phyloP scores from a whole-genome alignment of 2,329 filamentous ascomycete genomes.

The Triangularia setosa region DNA sequence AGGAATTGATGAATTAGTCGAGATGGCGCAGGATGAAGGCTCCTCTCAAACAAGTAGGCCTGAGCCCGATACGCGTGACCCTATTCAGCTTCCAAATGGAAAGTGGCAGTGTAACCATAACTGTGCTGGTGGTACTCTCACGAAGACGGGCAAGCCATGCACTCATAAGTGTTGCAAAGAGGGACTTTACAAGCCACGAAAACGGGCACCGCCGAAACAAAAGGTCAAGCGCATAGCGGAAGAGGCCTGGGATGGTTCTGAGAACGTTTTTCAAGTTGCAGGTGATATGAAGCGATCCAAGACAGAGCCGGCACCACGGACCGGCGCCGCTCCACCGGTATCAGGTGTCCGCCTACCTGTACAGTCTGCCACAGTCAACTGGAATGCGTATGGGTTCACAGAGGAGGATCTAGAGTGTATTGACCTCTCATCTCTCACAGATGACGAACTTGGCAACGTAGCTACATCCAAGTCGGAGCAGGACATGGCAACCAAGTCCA shows the following conservation, averaged over 20 bases:
- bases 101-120: constrained; percentile 71
- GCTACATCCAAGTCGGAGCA: background rate
- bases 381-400: background rate
- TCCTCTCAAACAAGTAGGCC: constrained; percentile 4
- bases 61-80: constrained; percentile 27
- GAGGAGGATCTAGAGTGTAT: constrained; percentile 9
- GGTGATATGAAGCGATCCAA: background rate
- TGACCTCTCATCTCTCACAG: constrained; percentile 2
- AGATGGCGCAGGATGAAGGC: constrained; percentile 18
- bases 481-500: background rate
- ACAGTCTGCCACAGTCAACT: background rate
- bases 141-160: constrained; percentile 46
- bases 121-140: constrained; percentile 45
- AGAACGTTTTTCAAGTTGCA: background rate
- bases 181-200: constrained; percentile 61
- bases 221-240: constrained; percentile 28
- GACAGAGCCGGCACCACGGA: background rate
- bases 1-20: constrained; percentile 49
- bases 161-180: constrained; percentile 71
- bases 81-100: constrained; percentile 60
- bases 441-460: background rate
- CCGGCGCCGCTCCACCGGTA: background rate
- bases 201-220: constrained; percentile 26
- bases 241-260: background rate
- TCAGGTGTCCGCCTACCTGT: background rate